phyloP scores from a whole-genome alignment of 2,329 filamentous ascomycete genomes.

The Botryotinia globosa region DNA sequence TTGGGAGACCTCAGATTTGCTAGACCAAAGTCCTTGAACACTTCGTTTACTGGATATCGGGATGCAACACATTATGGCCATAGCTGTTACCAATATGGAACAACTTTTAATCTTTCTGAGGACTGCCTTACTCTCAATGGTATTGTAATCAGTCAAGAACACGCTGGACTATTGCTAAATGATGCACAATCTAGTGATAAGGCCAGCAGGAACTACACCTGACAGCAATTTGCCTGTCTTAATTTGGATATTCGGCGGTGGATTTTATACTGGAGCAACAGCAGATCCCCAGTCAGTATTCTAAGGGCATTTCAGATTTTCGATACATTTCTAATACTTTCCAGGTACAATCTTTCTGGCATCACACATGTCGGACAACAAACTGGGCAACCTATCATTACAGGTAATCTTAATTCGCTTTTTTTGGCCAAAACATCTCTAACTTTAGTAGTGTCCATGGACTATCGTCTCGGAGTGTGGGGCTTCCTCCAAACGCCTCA shows the following conservation, averaged over 20 bases:
- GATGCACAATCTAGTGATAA: constrained; percentile 39
- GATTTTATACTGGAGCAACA: constrained; percentile 50
- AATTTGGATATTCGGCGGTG: constrained; percentile 60
- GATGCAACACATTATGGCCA: constrained; percentile 45
- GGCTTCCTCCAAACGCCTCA: constrained; percentile 64
- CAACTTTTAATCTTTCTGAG: constrained; percentile 44
- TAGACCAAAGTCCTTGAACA: constrained; percentile 39
- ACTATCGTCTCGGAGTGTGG: constrained; percentile 62
- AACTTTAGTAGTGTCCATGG: constrained; percentile 47
- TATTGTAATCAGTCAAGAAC: constrained; percentile 12
- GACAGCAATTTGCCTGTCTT: constrained; percentile 43
- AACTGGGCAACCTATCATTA: constrained; percentile 53
- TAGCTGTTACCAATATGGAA: constrained; percentile 48
- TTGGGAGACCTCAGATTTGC: constrained; percentile 46
- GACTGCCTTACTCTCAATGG: constrained; percentile 48
- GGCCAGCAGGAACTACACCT: constrained; percentile 40
- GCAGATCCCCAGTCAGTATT: constrained; percentile 45
- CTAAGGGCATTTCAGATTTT: neutral
- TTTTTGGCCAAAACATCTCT: neutral
- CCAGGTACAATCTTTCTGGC: constrained; percentile 59
- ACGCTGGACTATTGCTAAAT: neutral
- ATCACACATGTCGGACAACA: constrained; percentile 54
- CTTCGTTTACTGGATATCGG: constrained; percentile 42
- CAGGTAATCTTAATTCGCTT: constrained; percentile 32
- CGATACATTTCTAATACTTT: neutral